phyloP scores from a whole-genome alignment of 164 flowering plant species.

The Vitis cinerea region DNA sequence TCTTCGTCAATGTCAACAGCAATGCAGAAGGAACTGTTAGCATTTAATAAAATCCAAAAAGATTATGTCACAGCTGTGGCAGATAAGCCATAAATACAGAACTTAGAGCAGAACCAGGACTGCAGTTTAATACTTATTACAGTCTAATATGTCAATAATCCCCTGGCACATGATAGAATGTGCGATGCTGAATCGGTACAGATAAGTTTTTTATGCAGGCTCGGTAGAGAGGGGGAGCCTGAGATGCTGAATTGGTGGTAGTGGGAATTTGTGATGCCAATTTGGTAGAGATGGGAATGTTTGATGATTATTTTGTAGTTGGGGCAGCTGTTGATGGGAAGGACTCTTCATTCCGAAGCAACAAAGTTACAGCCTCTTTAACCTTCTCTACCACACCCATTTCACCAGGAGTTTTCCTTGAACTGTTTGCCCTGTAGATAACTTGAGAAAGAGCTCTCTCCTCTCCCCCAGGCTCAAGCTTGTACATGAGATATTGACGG shows the following conservation, averaged over 20 bases:
- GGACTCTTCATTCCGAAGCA: constrained; percentile 35
- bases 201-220: too few species aligned
- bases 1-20: constrained; percentile 42
- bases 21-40: background rate
- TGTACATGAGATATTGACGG: constrained; percentile 28
- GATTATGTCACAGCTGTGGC: too few species aligned
- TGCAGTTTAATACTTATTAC: too few species aligned
- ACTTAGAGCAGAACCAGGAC: background rate
- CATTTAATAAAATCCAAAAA: background rate
- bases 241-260: too few species aligned
- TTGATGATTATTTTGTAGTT: constrained; percentile 5
- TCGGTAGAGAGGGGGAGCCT: too few species aligned
- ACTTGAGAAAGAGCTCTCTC: constrained; percentile 76
- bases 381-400: constrained; percentile 57
- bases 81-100: background rate
- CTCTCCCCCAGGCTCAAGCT: constrained; percentile 76
- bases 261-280: too few species aligned
- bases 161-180: too few species aligned
- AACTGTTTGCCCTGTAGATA: constrained; percentile 66
- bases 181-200: too few species aligned
- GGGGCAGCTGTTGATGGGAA: constrained; percentile 4
- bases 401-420: constrained; percentile 34
- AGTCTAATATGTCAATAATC: too few species aligned
- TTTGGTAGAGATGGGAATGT: constrained; percentile 31
- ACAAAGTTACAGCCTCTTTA: constrained; percentile 54